A percentile compares a stretch with the other conserved stretches of the same genome.
These are phyloP conservation scores for Trypanosoma avium DNA, from an alignment of 208 protist genomes.

Conservation along the genomic window DNA sequence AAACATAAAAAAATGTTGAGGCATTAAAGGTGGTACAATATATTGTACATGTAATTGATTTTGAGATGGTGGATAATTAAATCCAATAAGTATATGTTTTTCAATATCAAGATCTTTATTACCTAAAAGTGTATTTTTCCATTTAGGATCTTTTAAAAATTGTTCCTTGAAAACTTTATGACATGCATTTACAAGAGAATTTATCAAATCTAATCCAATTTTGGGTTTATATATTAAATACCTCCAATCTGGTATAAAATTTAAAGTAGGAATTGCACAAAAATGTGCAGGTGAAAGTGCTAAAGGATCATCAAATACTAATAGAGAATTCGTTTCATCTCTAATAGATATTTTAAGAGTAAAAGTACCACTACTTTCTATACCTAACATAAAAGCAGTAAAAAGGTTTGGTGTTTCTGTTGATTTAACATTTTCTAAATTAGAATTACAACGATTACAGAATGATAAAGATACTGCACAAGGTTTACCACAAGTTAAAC, in stretches of 20 bases:
- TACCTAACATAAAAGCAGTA: slow-evolving; percentile 15
- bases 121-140: slow-evolving; percentile 4
- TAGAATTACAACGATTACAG: slow-evolving; percentile 12
- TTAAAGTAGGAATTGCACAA: slow-evolving; percentile 13
- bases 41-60: slow-evolving; percentile 84
- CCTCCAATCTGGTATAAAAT: slow-evolving; percentile 20
- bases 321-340: slow-evolving; percentile 7
- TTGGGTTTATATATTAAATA: slow-evolving; percentile 4
- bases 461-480: slow-evolving; percentile 7
- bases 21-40: slow-evolving; percentile 61
- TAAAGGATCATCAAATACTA: slow-evolving; percentile 23
- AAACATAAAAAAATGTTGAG: slow-evolving; percentile 64
- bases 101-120: background rate
- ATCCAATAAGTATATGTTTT: slow-evolving; percentile 31
- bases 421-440: background rate
- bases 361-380: slow-evolving; percentile 13
- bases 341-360: slow-evolving; percentile 20
- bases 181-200: slow-evolving; percentile 8
- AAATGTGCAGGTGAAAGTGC: slow-evolving; percentile 17
- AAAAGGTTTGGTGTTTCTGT: slow-evolving; percentile 16
- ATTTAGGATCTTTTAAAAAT: slow-evolving; percentile 11
- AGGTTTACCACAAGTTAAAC: background rate
- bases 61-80: slow-evolving; percentile 81
- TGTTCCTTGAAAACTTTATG: slow-evolving; percentile 17
- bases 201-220: slow-evolving; percentile 7